Evolutionary conservation across 1,284 basidiomycete genomes (phyloP), one percentile per base, ranked within the genome.

Genomic region (Inonotus obliquus): DNA sequence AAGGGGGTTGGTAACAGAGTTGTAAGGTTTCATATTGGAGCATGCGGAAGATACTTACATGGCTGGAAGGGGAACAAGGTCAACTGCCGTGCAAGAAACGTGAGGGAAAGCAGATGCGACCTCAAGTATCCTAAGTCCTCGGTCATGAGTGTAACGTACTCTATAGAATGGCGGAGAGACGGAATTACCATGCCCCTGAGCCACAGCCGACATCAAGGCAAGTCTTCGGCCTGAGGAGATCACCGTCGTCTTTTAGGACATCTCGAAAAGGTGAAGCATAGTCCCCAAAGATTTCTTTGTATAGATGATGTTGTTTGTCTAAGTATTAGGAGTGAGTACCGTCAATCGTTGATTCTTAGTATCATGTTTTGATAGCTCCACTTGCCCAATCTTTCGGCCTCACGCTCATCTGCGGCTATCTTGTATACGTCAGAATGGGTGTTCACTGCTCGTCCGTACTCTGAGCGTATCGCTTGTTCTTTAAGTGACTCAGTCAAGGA

Each of bases 151-250:
- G 63, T 44, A 54, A 17, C 39, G 10, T 6, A 48, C 54, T 27
- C 61, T 54, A 29, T n/a, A 45, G 21, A 29, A 59, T 23, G 48
- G 57, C 58, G n/a, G n/a, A n/a, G 48, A 60, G 38, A 37, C 39
- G 45, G 70, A 67, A 79, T 67, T 66, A 88, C 90, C 89, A 92
- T 65, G 78, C 82, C 44, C 89, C 89, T 65, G 85, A 87, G 32
- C 89, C 89, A 70, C 89, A 91, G 9, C 89, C 89, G 37, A 92
- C 76, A 73, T 92, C 90, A n/a, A 91, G 76, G 56, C 80, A 77
- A 2, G 82, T 75, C 71, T 89, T 91, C 19, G 73, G 56, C 14
- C 51, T 53, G 32, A 65, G 58, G 13, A 39, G 54, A 32, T 67
- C 64, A 23, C 49, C 29, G 39, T 58, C 49, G 41, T 63, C 55